A percentile compares a stretch with the other conserved stretches of the same genome.
Conservation (phyloP, 352 stramenopile species). For the Phytopythium cucurbitacearum region DNA sequence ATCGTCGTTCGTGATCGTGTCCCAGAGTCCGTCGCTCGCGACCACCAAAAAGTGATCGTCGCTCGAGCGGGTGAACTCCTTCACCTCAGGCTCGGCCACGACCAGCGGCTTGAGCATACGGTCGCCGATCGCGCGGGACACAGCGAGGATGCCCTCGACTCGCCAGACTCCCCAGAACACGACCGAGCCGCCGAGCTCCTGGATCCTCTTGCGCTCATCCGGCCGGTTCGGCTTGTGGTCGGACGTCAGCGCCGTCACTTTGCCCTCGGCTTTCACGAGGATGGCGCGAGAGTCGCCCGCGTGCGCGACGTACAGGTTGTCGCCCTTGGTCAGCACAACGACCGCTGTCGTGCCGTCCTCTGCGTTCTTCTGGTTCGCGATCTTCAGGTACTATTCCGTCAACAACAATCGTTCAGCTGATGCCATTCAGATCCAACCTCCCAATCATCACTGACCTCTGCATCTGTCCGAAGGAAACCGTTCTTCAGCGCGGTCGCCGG, state of each 20-base stretch:
- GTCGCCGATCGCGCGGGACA: constrained; percentile 91
- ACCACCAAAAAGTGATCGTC: constrained; percentile 85
- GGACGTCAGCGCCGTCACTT: constrained; percentile 69
- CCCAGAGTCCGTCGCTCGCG: constrained; percentile 91
- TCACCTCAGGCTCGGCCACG: constrained; percentile 88
- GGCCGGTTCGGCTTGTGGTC: constrained; percentile 92
- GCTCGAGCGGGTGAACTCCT: constrained; percentile 45
- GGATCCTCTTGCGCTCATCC: constrained; percentile 87
- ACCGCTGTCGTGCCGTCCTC: constrained; percentile 91
- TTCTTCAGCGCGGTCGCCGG: constrained; percentile 68
- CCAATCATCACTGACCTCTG: constrained; percentile 36
- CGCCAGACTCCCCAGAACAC: constrained; percentile 91
- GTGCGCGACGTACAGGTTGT: constrained; percentile 87
- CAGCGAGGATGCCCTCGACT: constrained; percentile 92
- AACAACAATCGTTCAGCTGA: neutral
- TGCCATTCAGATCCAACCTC: neutral
- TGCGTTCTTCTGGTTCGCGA: constrained; percentile 73
- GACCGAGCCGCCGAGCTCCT: constrained; percentile 84
- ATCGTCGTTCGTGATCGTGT: constrained; percentile 88
- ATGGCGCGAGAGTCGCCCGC: constrained; percentile 88
- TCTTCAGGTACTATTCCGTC: constrained; percentile 57
- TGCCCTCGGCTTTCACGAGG: constrained; percentile 76
- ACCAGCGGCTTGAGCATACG: constrained; percentile 91
- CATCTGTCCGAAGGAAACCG: constrained; percentile 72
- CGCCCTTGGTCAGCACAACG: constrained; percentile 65